Conservation (phyloP, 345 rosid species). For the Pelargonium nanum region DNA sequence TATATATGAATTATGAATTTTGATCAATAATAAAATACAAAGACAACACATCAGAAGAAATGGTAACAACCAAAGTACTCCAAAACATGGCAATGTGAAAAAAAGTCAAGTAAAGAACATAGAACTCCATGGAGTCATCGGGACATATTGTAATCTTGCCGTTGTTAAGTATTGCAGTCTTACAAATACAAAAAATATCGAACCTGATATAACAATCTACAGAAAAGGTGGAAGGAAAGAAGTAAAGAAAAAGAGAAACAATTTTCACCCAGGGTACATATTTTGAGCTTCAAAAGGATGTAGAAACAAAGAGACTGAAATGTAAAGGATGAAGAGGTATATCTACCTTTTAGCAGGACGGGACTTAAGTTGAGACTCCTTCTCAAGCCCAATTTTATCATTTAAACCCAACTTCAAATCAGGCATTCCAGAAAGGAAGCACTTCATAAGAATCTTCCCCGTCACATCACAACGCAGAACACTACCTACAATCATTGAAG, state of each 20-base stretch:
- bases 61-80: neutral
- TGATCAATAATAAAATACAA: neutral
- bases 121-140: too few relatives aligned
- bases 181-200: neutral
- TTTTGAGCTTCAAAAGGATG: neutral
- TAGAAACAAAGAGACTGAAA: neutral
- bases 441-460: conserved; percentile 97
- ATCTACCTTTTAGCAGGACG: conserved; percentile 89
- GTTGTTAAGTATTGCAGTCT: neutral
- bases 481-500: conserved; percentile 45
- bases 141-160: neutral
- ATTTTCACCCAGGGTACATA: neutral
- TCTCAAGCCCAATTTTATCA: conserved; percentile 98
- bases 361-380: conserved; percentile 89
- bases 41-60: neutral
- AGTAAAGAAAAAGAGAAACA: too few relatives aligned
- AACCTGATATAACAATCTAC: neutral
- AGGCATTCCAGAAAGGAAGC: conserved; percentile 99
- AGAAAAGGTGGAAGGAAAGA: too few relatives aligned
- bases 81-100: neutral
- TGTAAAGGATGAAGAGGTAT: neutral
- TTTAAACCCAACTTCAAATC: conserved; percentile 97
- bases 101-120: neutral
- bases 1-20: neutral
- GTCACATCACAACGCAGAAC: conserved; percentile 96